These are phyloP conservation scores for Rhodamnia argentea DNA, from an alignment of 345 rosid genomes.

Conservation along the genomic window DNA sequence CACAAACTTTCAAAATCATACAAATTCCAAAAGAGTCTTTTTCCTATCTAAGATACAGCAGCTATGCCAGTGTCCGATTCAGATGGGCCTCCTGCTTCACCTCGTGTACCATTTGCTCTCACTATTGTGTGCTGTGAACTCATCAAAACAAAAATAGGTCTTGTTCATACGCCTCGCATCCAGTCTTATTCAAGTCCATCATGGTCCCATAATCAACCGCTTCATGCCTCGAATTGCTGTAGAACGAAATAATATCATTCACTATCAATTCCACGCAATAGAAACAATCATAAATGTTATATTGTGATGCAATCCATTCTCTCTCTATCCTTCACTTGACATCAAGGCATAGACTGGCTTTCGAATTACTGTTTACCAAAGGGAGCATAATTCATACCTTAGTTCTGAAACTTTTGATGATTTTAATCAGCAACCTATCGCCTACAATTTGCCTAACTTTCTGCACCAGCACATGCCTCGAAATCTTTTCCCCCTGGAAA, in stretches of 20 bases:
- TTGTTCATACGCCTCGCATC: neutral
- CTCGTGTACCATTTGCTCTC: neutral
- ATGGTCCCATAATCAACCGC: neutral
- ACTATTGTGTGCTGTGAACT: neutral
- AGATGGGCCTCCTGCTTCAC: neutral
- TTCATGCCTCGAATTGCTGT: neutral
- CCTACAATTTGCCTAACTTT: constrained; percentile 55
- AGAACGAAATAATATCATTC: neutral
- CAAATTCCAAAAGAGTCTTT: neutral
- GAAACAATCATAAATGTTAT: neutral
- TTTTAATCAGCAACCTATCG: constrained; percentile 54
- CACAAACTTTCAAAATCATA: neutral
- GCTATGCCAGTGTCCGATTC: neutral
- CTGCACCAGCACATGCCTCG: constrained; percentile 45
- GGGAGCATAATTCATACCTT: constrained; percentile 16
- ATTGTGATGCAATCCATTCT: neutral
- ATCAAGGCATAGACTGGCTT: neutral
- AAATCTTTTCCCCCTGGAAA: constrained; percentile 49
- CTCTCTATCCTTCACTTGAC: neutral
- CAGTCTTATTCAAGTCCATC: neutral
- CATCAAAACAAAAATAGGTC: neutral
- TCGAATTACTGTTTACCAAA: neutral
- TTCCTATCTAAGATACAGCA: neutral
- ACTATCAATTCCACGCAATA: neutral
- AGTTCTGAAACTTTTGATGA: constrained; percentile 47